These are phyloP conservation scores for Coccomyxa sp. DNA, from an alignment of 139 green algal genomes.

Conservation along the genomic window DNA sequence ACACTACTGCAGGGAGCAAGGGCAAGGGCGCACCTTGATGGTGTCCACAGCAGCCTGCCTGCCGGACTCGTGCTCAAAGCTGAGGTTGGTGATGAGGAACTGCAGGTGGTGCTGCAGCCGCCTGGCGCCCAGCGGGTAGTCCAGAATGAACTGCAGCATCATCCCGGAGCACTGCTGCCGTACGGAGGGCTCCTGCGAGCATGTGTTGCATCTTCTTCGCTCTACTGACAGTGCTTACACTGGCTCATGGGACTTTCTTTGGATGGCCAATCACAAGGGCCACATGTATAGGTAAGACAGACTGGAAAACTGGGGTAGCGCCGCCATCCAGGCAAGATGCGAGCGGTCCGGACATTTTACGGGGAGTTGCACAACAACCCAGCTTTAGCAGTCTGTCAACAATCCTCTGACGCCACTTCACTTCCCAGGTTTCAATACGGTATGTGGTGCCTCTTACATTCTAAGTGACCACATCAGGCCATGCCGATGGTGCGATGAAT, in stretches of 20 bases:
- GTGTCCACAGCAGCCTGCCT: conserved; percentile 66
- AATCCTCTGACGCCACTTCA: neutral
- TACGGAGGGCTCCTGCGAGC: conserved; percentile 37
- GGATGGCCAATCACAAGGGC: neutral
- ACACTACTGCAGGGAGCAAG: neutral
- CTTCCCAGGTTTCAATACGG: neutral
- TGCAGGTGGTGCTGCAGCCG: conserved; percentile 71
- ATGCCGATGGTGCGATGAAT: no score
- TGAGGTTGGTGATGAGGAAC: conserved; percentile 72
- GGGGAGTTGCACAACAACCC: neutral
- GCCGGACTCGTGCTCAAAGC: conserved; percentile 76
- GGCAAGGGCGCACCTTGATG: conserved; percentile 44
- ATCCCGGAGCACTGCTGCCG: conserved; percentile 48
- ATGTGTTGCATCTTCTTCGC: neutral
- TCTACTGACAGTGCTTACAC: neutral
- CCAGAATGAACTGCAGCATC: conserved; percentile 90
- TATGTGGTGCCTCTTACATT: neutral
- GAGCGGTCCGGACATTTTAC: neutral
- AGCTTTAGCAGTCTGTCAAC: neutral
- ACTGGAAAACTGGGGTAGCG: neutral
- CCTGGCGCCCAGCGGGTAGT: conserved; percentile 80
- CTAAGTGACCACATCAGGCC: no score
- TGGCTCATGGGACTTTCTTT: conserved; percentile 15
- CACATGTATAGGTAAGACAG: no score
- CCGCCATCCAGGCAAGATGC: neutral